Evolutionary conservation across 192 early-diverging fungal genomes (phyloP).

Genomic region (Coemansia sp.): DNA sequence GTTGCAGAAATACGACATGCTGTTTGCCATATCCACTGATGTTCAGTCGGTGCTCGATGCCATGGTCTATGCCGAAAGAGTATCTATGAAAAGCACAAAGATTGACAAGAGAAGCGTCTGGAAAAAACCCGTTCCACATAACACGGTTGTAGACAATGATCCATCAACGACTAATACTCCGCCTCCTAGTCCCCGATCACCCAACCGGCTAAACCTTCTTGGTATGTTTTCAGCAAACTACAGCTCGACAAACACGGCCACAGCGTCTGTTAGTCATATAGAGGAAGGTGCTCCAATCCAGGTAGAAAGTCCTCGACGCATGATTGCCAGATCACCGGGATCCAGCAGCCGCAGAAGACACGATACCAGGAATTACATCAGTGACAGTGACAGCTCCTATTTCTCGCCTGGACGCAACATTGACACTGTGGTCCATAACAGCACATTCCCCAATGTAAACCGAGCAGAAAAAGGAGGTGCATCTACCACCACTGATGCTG

Average conservation of each 20-base stretch:
- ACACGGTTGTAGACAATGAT: not conserved
- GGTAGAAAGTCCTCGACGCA: conserved; percentile 25
- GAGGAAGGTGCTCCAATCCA: conserved; percentile 20
- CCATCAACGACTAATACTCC: not conserved
- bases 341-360: conserved; percentile 1
- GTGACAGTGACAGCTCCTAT: conserved; percentile 47
- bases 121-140: not conserved
- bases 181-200: conserved; percentile 4
- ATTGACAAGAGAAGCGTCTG: not conserved
- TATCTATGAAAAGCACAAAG: conserved; percentile 35
- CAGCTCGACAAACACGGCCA: not conserved
- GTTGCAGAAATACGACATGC: conserved; percentile 44
- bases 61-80: conserved; percentile 37
- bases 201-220: not conserved
- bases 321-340: conserved; percentile 14
- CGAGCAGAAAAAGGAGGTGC: not conserved
- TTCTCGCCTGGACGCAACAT: conserved; percentile 24
- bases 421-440: conserved; percentile 1
- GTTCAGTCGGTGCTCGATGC: conserved; percentile 41
- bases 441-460: not conserved
- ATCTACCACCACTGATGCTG: not conserved
- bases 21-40: conserved; percentile 49
- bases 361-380: conserved; percentile 25
- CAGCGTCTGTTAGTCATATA: no score
- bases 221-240: not conserved